Evolutionary conservation across 2,329 filamentous ascomycete species (phyloP), one percentile per base, ranked within the genome.

Genomic region (Scortechinia acanthostroma): DNA sequence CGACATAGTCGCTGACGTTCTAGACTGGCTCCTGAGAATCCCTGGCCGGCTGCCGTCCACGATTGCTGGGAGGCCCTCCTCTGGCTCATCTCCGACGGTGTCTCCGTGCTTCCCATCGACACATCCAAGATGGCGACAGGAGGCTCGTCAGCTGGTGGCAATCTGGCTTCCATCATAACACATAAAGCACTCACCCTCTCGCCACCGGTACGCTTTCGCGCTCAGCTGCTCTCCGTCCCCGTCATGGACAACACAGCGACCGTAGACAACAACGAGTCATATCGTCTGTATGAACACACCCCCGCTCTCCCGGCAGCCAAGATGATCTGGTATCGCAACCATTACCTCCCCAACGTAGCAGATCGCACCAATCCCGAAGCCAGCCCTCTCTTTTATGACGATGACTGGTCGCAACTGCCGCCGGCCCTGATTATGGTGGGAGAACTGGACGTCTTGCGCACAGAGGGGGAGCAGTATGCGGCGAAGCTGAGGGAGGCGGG

Each of bases 41-140:
- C 71, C 3, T 80, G 69, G 51, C 76, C 76, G 1, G 72, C 74
- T 0, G 75, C 76, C 0, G 70, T 78, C 4, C 66, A 79, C 23
- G 76, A 81, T 55, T 66, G 68, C 47, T 79, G 74, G 72, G 73
- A 77, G 52, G 65, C 66, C 2, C 62, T 78, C 2, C 63, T 76
- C 28, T 80, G 74, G 66, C 55, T 62, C 3, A 44, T 54, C 6
- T 50, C 3, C 49, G 35, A 40, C 6, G 50, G 44, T 4, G 14
- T 33, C 19, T 10, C 57, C 3, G 45, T 47, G 2, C 55, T 69
- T 4, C 50, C 54, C 35, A 55, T 77, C 42, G 62, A 78, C 56
- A 57, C 56, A 2, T 63, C 54, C 21, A 69, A 64, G 46, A 52
- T 73, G 16, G 69, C 69, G n/a, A 66, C 69, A 0, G 68, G 69